Evolutionary conservation across 2,329 filamentous ascomycete genomes (phyloP), one percentile per base, ranked within the genome.

Genomic region (Cercospora janseana): DNA sequence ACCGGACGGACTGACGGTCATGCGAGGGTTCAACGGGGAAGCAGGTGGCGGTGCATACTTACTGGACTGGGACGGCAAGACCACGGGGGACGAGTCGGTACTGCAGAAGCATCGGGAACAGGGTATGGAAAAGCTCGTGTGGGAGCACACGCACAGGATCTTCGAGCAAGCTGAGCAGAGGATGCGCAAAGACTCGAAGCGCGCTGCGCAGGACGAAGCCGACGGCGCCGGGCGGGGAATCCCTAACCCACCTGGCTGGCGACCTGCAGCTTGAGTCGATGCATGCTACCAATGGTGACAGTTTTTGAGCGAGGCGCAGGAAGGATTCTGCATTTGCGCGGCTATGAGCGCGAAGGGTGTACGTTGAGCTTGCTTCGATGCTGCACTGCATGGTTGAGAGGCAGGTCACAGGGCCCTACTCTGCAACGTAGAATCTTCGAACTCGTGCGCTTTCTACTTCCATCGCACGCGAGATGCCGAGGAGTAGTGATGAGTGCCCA

Each of bases 11-110:
- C 27, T 67, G 6, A 56, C 59, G 6, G 49, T 61, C 6, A 62
- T 66, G 46, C 55, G 59, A 6, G 66, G 61, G 9, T 61, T 59
- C 2, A 62, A 68, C 40, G 63, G 62, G n/a, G 52, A 60, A 34
- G 55, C 57, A 6, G 65, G 67, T 4, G 67, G 66, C 37, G 68
- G 69, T 5, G 65, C 66, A 1, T 70, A 70, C 52, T 48, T 70
- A 7, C 61, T 70, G 4, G 67, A 69, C 44, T 68, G 66, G 63
- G 67, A 71, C 44, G 66, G 66, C 18, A 65, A 64, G 35, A 37
- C 62, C 2, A 61, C 66, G 1, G 68, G 67, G n/a, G 66, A 69
- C 24, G 59, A 63, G 47, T 58, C 49, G 9, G 55, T 68, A 5
- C 50, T 70, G 31, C 49, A 55, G 18, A 63, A 62, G 43, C 66